Conservation (phyloP, 768 basidiomycete species). For the Rhodotorula paludigena region DNA sequence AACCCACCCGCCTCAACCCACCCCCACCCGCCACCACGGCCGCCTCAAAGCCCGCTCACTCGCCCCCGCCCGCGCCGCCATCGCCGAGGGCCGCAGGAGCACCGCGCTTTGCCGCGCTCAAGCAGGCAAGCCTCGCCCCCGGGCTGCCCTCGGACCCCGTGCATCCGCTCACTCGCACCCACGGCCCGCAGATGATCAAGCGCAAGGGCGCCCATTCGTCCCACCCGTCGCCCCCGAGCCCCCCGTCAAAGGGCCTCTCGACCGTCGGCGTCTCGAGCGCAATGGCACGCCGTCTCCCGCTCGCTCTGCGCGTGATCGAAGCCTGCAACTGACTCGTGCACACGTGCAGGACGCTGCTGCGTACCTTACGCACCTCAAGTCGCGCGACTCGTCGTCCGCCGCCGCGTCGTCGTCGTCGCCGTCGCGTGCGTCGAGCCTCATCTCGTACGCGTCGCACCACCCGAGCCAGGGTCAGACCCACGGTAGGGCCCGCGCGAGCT, state of each 20-base stretch:
- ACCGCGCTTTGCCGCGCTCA: background rate
- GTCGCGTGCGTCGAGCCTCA: slow-evolving; percentile 25
- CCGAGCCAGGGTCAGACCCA: background rate
- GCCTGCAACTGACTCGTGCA: background rate
- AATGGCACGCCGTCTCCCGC: background rate
- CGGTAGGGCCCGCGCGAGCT: slow-evolving; percentile 4
- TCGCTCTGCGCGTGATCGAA: background rate
- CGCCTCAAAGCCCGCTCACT: background rate
- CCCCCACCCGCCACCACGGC: too few species aligned
- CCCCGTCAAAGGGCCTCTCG: background rate
- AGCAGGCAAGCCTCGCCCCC: background rate
- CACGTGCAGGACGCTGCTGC: slow-evolving; percentile 22
- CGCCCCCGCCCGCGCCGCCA: background rate
- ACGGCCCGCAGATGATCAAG: slow-evolving; percentile 17
- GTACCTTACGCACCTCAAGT: slow-evolving; percentile 21
- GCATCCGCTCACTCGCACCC: background rate
- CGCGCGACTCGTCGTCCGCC: slow-evolving; percentile 6
- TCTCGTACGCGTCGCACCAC: slow-evolving; percentile 36
- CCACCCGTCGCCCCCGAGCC: background rate
- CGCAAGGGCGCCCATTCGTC: background rate
- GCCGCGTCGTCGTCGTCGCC: slow-evolving; percentile 16
- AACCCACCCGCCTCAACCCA: too few species aligned
- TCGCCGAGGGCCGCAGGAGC: background rate
- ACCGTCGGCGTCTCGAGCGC: slow-evolving; percentile 1
- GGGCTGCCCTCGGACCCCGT: background rate